Conservation (phyloP, 768 basidiomycete genomes). For the Porphyrellus cyaneotinctus region DNA sequence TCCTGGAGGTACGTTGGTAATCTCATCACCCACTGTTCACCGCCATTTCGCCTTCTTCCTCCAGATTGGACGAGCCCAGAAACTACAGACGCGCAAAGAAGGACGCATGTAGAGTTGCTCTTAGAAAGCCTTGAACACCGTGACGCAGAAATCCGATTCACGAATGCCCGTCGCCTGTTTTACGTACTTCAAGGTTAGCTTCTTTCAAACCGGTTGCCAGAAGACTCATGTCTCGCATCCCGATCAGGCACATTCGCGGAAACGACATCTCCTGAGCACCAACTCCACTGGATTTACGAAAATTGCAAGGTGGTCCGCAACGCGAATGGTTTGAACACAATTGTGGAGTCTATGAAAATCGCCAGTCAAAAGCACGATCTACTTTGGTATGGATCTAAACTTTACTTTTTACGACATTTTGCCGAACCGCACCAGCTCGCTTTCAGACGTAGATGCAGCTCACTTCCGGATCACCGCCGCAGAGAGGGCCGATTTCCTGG, state of each 20-base stretch:
- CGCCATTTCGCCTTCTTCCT: neutral
- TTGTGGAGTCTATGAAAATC: slow-evolving; percentile 87
- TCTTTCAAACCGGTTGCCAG: neutral
- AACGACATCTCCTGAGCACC: slow-evolving; percentile 88
- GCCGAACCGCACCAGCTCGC: slow-evolving; percentile 44
- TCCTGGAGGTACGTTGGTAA: slow-evolving; percentile 53
- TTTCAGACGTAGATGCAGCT: slow-evolving; percentile 69
- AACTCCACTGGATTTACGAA: slow-evolving; percentile 93
- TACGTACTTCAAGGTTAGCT: slow-evolving; percentile 86
- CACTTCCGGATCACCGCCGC: slow-evolving; percentile 66
- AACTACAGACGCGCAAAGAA: slow-evolving; percentile 55
- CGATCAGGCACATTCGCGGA: slow-evolving; percentile 81
- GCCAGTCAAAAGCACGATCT: slow-evolving; percentile 85
- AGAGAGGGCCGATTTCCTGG: slow-evolving; percentile 75
- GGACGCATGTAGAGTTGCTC: slow-evolving; percentile 70
- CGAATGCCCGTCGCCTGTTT: slow-evolving; percentile 79
- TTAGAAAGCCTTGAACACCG: slow-evolving; percentile 87
- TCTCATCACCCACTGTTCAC: neutral
- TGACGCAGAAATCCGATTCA: slow-evolving; percentile 79
- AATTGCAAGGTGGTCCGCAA: slow-evolving; percentile 84
- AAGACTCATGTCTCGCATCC: slow-evolving; percentile 6
- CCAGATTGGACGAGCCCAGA: slow-evolving; percentile 74
- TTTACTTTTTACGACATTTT: neutral
- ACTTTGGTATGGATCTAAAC: slow-evolving; percentile 50
- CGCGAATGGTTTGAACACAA: slow-evolving; percentile 76